Percentiles rank a stretch among this genome's conserved stretches.
Conservation (phyloP, 2,329 filamentous ascomycete species). For the Pyricularia sp. region DNA sequence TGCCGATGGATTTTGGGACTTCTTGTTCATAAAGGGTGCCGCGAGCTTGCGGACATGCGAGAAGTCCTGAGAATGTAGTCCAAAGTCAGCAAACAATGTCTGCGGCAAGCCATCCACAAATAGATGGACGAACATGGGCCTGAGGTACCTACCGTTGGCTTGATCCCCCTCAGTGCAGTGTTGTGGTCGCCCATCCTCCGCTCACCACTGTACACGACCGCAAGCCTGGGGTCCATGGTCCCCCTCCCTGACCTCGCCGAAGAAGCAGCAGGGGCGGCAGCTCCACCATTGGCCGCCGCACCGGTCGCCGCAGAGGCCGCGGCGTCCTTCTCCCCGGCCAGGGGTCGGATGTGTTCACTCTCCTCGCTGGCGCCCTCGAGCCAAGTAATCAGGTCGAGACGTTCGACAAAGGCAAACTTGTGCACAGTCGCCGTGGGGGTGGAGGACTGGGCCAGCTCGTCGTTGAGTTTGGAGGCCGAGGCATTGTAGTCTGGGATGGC, state of each 20-base stretch:
- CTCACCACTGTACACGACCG: slow-evolving; percentile 87
- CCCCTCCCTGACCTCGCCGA: slow-evolving; percentile 50
- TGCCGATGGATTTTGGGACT: slow-evolving; percentile 22
- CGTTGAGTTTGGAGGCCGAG: slow-evolving; percentile 70
- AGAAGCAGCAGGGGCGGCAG: slow-evolving; percentile 31
- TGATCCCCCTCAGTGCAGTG: slow-evolving; percentile 74
- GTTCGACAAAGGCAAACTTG: slow-evolving; percentile 86
- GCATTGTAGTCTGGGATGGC: slow-evolving; percentile 87
- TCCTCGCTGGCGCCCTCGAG: slow-evolving; percentile 82
- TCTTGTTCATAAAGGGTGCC: slow-evolving; percentile 61
- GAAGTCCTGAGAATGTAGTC: slow-evolving; percentile 59
- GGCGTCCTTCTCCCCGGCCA: slow-evolving; percentile 54
- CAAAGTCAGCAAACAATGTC: background rate
- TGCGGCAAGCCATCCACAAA: background rate
- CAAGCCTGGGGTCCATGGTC: slow-evolving; percentile 67
- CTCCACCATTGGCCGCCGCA: slow-evolving; percentile 26
- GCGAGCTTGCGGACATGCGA: slow-evolving; percentile 85
- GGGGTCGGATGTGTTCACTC: slow-evolving; percentile 83
- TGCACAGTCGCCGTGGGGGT: slow-evolving; percentile 54
- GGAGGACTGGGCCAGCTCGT: slow-evolving; percentile 51
- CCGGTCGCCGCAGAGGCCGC: slow-evolving; percentile 26
- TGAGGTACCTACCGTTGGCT: slow-evolving; percentile 61
- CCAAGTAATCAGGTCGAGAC: slow-evolving; percentile 87
- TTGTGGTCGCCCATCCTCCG: slow-evolving; percentile 90
- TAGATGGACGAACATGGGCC: background rate